These are phyloP conservation scores for Colletotrichum echinochloae DNA, from an alignment of 2,329 filamentous ascomycete species.

Conservation along the genomic window DNA sequence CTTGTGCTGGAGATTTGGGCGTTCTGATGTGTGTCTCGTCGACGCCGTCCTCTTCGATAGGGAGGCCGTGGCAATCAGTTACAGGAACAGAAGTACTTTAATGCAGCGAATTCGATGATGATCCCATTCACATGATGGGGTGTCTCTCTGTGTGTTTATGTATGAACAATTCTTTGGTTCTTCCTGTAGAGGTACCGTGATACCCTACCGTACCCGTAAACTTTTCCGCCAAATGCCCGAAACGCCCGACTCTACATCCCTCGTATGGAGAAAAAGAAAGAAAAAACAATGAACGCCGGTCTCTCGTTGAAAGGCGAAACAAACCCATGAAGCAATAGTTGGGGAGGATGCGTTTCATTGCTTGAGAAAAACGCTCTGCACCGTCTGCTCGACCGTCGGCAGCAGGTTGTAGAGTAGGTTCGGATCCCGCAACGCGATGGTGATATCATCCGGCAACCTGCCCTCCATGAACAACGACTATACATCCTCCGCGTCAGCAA, in stretches of 20 bases:
- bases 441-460: constrained; percentile 75
- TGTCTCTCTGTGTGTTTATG: not conserved
- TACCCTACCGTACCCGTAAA: constrained; percentile 9
- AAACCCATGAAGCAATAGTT: not conserved
- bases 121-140: not conserved
- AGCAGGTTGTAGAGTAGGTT: constrained; percentile 79
- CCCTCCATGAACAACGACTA: constrained; percentile 64
- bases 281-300: constrained; percentile 28
- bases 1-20: not conserved
- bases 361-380: constrained; percentile 60
- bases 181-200: constrained; percentile 6
- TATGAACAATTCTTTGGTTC: not conserved
- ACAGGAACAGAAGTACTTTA: not conserved
- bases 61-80: not conserved
- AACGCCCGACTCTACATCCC: constrained; percentile 20
- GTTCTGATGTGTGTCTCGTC: constrained; percentile 1
- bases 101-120: not conserved
- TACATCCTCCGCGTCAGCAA: constrained; percentile 41
- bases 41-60: not conserved
- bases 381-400: constrained; percentile 74
- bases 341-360: not conserved
- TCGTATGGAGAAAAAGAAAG: too few species aligned
- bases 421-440: constrained; percentile 81
- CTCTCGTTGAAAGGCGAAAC: not conserved
- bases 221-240: constrained; percentile 23